Base-by-base conservation (phyloP, 352 stramenopile species). In the Phytopythium sindhum region DNA sequence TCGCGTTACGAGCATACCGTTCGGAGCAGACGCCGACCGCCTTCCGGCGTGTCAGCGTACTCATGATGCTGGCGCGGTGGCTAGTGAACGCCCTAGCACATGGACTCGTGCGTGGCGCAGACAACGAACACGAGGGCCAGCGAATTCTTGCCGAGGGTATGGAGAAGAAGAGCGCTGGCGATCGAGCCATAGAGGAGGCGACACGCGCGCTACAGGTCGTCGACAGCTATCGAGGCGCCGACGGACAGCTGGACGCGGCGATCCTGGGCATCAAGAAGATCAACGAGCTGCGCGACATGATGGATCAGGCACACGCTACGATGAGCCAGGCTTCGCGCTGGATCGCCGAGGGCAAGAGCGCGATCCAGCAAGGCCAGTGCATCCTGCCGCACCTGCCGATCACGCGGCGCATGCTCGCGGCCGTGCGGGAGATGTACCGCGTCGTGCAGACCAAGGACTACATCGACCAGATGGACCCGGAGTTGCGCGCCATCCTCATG, bases 391-490 rank as follows among this genome's bases (percentile, higher is more conserved):
- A 86, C 39, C 52, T 89, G n/a, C 75, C 77, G 8, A 73, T 82
- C 48, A 86, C 74, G 3, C 78, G 76, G 45, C 78, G 80, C 50
- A 89, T 89, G 80, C 65, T 86, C 52, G 54, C 68, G 9, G 70
- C 78, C 28, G 78, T 90, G 60, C 70, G 72, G 14, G 70, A 65
- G 41, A 81, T 88, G 61, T 82, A 88, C 72, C 78, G 79, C 33
- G 64, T 88, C 17, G 80, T 88, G 33, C 75, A 87, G 65, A 89
- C 78, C 15, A 90, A 90, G 55, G 78, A 90, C 33, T 82, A 83
- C 64, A 90, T 90, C 44, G 78, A 90, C 60, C 71, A 84, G 51
- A 86, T 88, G 78, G 73, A 72, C 33, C 74, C 72, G 6, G 75
- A 87, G 56, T 41, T 87, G 28, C 72, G 74, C 19, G 70, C 71